Evolutionary conservation across 2,329 filamentous ascomycete species (phyloP), one percentile per base, ranked within the genome.

Genomic region (Fusarium udum): DNA sequence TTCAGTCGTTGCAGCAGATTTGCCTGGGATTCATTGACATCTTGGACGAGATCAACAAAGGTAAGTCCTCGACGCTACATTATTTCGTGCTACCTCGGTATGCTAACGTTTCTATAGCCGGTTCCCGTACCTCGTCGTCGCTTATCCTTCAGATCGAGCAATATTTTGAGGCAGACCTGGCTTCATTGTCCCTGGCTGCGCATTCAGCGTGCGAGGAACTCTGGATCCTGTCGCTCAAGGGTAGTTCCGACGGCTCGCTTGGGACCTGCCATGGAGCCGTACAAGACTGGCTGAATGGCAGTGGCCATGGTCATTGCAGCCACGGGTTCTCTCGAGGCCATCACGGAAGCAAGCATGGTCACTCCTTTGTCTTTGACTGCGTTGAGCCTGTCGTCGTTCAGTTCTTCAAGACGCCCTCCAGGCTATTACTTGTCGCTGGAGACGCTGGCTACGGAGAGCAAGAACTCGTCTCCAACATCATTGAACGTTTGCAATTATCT

Each of bases 11-110:
- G 26, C 52, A 56, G 12, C 52, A 56, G 22, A 56, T 56, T 56
- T 56, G 52, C 1, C 3, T 56, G 12, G 52, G 52, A 0, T 56
- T 56, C 15, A 56, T 56, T 22, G 52, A 56, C 15, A 56, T 56
- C 4, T 2, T 56, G 16, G 52, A 56, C 32, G 52, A 56, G 15
- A 43, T 56, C 20, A 56, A 56, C 12, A 56, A 56, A 42, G 37
- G 52, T 43, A 0, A 32, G 37, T 24, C 26, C 11, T 11, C 2
- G 14, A 4, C 1, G 8, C 4, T 31, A 24, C 3, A 2, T 5
- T 14, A 1, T 3, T 15, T 20, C 6, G 18, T 39, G 18, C 6
- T 4, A 5, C 4, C 5, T 14, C 3, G 1, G 15, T 20, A 7
- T 31, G 4, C 52, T 56, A 56, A 56, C 7, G 3, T 11, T 22